phyloP scores from a whole-genome alignment of 1,139 yeast species.

The Hansenula anomala region DNA sequence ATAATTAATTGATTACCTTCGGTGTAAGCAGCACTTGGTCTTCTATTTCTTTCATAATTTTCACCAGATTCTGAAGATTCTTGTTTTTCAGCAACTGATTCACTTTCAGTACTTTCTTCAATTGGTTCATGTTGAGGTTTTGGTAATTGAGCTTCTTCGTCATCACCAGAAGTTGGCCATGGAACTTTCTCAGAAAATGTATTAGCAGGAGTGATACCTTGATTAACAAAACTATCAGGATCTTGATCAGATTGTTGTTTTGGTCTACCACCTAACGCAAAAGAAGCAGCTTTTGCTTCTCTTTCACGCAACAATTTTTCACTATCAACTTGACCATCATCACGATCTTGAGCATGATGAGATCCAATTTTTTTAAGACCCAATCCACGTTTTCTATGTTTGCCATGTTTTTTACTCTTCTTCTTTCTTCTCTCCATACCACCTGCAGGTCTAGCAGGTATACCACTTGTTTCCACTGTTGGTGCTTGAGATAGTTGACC shows the following conservation, averaged over 20 bases:
- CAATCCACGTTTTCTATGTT: constrained; percentile 11
- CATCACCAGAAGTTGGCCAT: constrained; percentile 1
- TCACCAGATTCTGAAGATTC: constrained; percentile 6
- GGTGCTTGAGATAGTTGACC: constrained; percentile 16
- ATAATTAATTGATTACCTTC: constrained; percentile 69
- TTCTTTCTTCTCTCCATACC: constrained; percentile 57
- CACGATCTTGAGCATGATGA: constrained; percentile 18
- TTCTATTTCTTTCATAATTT: constrained; percentile 16
- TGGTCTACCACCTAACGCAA: constrained; percentile 25
- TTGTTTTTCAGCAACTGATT: constrained; percentile 1
- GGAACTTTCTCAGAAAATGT: background rate
- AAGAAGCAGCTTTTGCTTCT: constrained; percentile 36
- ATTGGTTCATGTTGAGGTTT: background rate
- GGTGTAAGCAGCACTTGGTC: constrained; percentile 49
- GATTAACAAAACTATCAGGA: background rate
- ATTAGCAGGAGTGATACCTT: background rate
- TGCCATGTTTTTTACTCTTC: constrained; percentile 27
- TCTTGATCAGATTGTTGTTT: background rate
- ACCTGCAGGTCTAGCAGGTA: constrained; percentile 75
- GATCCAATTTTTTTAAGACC: constrained; percentile 22
- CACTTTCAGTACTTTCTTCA: constrained; percentile 1
- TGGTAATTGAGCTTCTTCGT: constrained; percentile 1
- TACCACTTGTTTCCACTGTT: constrained; percentile 58
- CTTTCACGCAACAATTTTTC: constrained; percentile 31
- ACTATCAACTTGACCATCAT: constrained; percentile 25